Conservation (phyloP, 805 yeast species). For the Candida suzukii region DNA sequence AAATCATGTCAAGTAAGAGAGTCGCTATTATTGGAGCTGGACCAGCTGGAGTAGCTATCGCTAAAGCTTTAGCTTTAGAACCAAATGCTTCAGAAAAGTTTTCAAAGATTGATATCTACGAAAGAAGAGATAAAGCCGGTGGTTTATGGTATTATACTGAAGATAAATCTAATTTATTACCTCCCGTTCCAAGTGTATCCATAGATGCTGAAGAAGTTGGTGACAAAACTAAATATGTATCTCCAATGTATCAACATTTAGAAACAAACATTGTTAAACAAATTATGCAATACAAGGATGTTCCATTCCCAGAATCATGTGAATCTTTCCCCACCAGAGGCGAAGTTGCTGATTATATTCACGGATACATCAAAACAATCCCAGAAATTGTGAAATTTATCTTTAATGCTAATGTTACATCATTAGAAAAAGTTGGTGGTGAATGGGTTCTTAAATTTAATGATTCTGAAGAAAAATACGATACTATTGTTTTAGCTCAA, state of each 20-base stretch:
- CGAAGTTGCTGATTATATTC: conserved; percentile 57
- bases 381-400: conserved; percentile 27
- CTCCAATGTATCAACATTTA: conserved; percentile 28
- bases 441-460: conserved; percentile 20
- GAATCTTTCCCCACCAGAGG: conserved; percentile 52
- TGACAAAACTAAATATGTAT: conserved; percentile 13
- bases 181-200: conserved; percentile 16
- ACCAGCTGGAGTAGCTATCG: conserved; percentile 26
- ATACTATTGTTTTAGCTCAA: conserved; percentile 34
- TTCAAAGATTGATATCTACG: conserved; percentile 21
- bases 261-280: conserved; percentile 27
- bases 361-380: conserved; percentile 42
- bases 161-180: conserved; percentile 14
- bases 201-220: conserved; percentile 3
- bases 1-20: conserved; percentile 4
- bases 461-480: conserved; percentile 11
- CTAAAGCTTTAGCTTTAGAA: conserved; percentile 26
- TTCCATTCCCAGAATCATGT: conserved; percentile 25
- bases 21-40: conserved; percentile 30
- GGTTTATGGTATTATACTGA: conserved; percentile 28
- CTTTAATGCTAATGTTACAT: conserved; percentile 38
- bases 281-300: conserved; percentile 24
- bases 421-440: conserved; percentile 25
- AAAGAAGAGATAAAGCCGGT: conserved; percentile 23
- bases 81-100: conserved; percentile 17